Evolutionary conservation across 176 grass and related monocot species (phyloP).

Genomic region (Oryza meyeriana): DNA sequence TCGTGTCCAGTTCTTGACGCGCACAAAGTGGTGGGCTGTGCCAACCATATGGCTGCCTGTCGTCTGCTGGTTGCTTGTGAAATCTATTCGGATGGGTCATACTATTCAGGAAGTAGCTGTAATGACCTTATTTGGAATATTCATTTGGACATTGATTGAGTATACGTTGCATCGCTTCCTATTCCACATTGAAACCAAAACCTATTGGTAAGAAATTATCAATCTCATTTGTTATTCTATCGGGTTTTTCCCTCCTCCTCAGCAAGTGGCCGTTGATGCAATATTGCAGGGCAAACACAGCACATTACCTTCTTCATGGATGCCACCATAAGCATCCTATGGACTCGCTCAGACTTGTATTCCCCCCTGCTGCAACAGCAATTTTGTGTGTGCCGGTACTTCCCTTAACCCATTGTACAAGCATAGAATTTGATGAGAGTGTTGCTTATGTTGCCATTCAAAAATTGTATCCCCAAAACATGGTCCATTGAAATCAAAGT

Average conservation of each 20-base stretch:
- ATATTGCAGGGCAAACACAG: slow-evolving; percentile 74
- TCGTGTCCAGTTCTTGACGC: slow-evolving; percentile 67
- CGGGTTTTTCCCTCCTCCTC: not conserved
- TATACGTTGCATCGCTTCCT: slow-evolving; percentile 89
- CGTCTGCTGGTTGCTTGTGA: slow-evolving; percentile 55
- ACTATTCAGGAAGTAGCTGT: slow-evolving; percentile 46
- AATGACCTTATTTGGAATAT: slow-evolving; percentile 54
- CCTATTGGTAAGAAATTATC: slow-evolving; percentile 52
- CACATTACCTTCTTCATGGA: slow-evolving; percentile 88
- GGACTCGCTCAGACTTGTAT: slow-evolving; percentile 89
- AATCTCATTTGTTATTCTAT: not conserved
- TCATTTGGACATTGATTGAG: slow-evolving; percentile 89
- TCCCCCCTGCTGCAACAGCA: slow-evolving; percentile 73
- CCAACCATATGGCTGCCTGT: slow-evolving; percentile 91
- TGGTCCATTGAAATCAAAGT: not conserved
- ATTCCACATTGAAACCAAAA: slow-evolving; percentile 86
- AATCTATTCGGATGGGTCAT: slow-evolving; percentile 63
- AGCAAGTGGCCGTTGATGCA: not conserved
- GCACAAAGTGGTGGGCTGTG: slow-evolving; percentile 84
- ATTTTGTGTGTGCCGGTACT: slow-evolving; percentile 80
- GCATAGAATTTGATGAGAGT: not conserved
- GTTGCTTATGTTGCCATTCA: not conserved
- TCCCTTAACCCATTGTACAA: not conserved
- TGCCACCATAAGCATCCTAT: slow-evolving; percentile 98
- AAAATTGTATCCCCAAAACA: not conserved